These are phyloP conservation scores for Triticum timopheevii DNA, from an alignment of 176 grass and related monocot genomes.

Conservation along the genomic window DNA sequence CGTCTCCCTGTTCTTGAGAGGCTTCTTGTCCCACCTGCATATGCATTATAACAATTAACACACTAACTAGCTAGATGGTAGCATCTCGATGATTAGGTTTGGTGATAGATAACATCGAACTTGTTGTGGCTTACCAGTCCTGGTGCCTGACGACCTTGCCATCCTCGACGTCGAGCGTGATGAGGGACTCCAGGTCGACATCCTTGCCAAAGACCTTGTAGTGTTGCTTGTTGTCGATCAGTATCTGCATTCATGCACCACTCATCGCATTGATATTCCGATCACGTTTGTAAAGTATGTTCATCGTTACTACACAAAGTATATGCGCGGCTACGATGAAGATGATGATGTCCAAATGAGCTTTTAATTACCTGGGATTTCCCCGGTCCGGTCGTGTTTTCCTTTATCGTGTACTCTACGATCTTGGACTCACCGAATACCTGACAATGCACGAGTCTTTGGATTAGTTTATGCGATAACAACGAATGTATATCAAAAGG, in stretches of 20 bases:
- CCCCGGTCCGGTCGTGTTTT: not conserved
- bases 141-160: constrained; percentile 42
- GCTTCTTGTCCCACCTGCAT: constrained; percentile 61
- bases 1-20: constrained; percentile 47
- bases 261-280: not conserved
- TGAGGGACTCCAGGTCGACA: constrained; percentile 37
- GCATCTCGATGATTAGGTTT: not conserved
- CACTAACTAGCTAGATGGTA: not conserved
- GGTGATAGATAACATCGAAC: not conserved
- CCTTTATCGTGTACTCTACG: constrained; percentile 25
- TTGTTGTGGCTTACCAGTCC: constrained; percentile 18
- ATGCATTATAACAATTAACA: not conserved
- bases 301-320: not conserved
- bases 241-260: constrained; percentile 17
- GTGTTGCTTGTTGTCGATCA: constrained; percentile 58
- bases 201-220: constrained; percentile 39
- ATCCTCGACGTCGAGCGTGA: constrained; percentile 35
- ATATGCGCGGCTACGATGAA: not conserved
- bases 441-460: not conserved
- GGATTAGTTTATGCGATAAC: not conserved
- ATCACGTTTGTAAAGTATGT: not conserved
- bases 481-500: not conserved
- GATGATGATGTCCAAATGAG: not conserved
- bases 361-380: constrained; percentile 5
- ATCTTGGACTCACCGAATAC: constrained; percentile 36